Evolutionary conservation across 257 asterid species (phyloP), one percentile per base, ranked within the genome.

Genomic region (Solanum sitiens): DNA sequence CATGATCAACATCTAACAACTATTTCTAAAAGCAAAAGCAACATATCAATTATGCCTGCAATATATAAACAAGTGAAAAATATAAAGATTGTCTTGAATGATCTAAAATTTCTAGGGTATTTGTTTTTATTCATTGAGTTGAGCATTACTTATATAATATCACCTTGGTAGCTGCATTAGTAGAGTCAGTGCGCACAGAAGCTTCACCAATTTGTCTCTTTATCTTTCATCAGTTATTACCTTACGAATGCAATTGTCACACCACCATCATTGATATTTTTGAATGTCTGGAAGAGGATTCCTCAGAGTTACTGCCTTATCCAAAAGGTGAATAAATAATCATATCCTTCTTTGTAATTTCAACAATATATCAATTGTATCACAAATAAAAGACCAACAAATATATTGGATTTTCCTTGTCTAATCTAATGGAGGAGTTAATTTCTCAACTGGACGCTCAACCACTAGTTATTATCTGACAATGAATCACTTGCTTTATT

Each of bases 201-300:
- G 5, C 67, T 13, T 42, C 12, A 35, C 80, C 8, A 40, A 25
- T 4, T 27, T 21, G 6, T 27, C 61, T 85, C 83, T 30, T 85
- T 21, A 23, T 18, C 59, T 70, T 85, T 85, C 27, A 72, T 70
- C 77, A 5, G 35, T 23, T 74, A 67, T 79, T 42, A 75, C 76
- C 37, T 90, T 89, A 27, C 35, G 83, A 42, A 86, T 37, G 88
- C 97, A 92, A 86, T 86, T 83, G 2, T 89, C 70, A 80, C 95
- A 95, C 84, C 91, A 92, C 98, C 98, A 95, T 93, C 92, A 93
- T 72, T 91, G 91, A 90, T 87, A 92, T 44, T 73, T 91, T 25
- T 94, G 95, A 76, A 91, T 89, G 3, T 70, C 70, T 70, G 94
- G 45, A 6, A 91, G 93, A 85, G 95, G 93, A 70, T 53, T 83